A percentile compares a stretch with the other conserved stretches of the same genome.
phyloP scores from a whole-genome alignment of 78 protist species.

The Dictyostelium purpureum region DNA sequence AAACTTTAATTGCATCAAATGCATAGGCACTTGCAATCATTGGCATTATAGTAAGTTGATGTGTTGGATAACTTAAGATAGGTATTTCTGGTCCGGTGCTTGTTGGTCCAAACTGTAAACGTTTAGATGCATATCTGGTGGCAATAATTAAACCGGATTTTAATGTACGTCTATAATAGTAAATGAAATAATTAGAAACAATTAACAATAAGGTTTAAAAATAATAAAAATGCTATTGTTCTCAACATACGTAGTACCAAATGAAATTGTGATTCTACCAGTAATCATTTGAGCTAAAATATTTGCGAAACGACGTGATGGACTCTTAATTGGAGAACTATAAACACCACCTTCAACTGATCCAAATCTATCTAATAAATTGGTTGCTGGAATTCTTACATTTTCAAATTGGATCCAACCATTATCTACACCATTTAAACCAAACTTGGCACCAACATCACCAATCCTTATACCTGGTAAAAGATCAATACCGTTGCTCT shows the following conservation, averaged over 20 bases:
- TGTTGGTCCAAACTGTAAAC: constrained; percentile 72
- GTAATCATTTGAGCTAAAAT: constrained; percentile 77
- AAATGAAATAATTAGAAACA: too few species aligned
- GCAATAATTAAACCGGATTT: constrained; percentile 46
- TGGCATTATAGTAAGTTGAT: constrained; percentile 62
- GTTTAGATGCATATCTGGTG: constrained; percentile 42
- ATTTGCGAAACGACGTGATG: constrained; percentile 54
- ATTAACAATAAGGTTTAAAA: background rate
- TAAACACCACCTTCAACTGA: constrained; percentile 37
- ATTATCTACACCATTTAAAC: constrained; percentile 71
- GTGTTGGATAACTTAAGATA: constrained; percentile 70
- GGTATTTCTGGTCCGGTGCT: constrained; percentile 48
- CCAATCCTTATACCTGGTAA: constrained; percentile 83
- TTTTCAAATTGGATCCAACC: constrained; percentile 74
- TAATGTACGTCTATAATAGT: constrained; percentile 17
- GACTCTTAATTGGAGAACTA: constrained; percentile 53
- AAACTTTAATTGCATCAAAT: constrained; percentile 35
- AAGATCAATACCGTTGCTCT: constrained; percentile 40
- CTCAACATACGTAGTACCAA: constrained; percentile 31
- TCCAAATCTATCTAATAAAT: constrained; percentile 50
- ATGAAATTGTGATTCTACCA: constrained; percentile 64
- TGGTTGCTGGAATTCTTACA: constrained; percentile 83
- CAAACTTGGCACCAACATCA: constrained; percentile 82
- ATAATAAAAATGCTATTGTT: background rate
- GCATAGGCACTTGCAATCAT: constrained; percentile 72